Percentiles rank a stretch among this genome's conserved stretches.
phyloP scores from a whole-genome alignment of 352 stramenopile genomes.

The Stephanocyclus meneghinianus region DNA sequence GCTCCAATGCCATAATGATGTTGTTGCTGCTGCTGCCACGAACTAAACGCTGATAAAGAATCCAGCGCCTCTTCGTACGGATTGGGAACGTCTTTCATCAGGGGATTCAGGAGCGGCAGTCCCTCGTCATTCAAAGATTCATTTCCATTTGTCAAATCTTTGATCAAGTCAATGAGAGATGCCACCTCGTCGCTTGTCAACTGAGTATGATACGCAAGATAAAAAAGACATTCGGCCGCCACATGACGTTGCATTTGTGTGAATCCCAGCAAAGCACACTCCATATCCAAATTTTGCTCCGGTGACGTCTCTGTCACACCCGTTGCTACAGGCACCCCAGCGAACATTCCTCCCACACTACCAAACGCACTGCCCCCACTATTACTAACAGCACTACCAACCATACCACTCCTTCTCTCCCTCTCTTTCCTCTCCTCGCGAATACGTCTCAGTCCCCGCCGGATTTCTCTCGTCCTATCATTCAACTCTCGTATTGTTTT shows the following conservation, averaged over 20 bases:
- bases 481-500: constrained; percentile 56
- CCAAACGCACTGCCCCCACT: background rate
- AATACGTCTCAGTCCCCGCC: constrained; percentile 10
- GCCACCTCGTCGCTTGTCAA: constrained; percentile 58
- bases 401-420: background rate
- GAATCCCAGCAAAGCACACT: constrained; percentile 60
- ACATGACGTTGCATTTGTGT: constrained; percentile 61
- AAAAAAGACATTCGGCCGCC: constrained; percentile 70
- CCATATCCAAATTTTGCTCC: constrained; percentile 46
- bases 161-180: constrained; percentile 72
- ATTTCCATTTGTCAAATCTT: constrained; percentile 61
- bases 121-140: constrained; percentile 25
- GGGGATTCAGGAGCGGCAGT: constrained; percentile 68
- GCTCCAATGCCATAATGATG: background rate
- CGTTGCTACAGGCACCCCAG: background rate
- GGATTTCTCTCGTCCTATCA: constrained; percentile 18
- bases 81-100: constrained; percentile 49
- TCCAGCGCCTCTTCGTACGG: constrained; percentile 24
- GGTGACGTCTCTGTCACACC: constrained; percentile 3
- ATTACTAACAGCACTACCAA: background rate
- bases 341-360: constrained; percentile 4
- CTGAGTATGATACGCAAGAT: constrained; percentile 79
- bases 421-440: background rate
- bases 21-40: constrained; percentile 37
- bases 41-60: background rate